These are phyloP conservation scores for Suillus bovinus DNA, from an alignment of 768 basidiomycete genomes.

Conservation along the genomic window DNA sequence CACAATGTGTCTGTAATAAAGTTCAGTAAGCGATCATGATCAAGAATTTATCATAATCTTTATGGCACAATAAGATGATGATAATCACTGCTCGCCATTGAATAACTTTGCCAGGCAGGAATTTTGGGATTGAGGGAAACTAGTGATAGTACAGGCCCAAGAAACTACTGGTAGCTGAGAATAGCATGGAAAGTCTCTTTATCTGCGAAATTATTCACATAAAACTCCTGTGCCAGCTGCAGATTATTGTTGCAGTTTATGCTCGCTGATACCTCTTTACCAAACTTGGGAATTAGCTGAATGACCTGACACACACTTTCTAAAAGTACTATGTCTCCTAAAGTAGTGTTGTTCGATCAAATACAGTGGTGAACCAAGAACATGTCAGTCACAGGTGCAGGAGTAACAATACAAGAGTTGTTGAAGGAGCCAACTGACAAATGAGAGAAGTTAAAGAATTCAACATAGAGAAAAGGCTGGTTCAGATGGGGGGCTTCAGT, in stretches of 20 bases:
- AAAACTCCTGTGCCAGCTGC: conserved; percentile 1
- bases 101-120: neutral
- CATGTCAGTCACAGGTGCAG: neutral
- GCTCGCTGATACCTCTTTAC: neutral
- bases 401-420: neutral
- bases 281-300: conserved; percentile 8
- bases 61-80: neutral
- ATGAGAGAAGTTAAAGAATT: conserved; percentile 4
- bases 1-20: neutral
- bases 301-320: neutral
- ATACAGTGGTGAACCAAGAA: neutral
- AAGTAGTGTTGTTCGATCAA: neutral
- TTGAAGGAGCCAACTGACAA: neutral
- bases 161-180: conserved; percentile 1
- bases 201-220: conserved; percentile 13
- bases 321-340: conserved; percentile 6
- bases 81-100: neutral
- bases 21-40: neutral
- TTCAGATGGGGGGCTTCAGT: neutral
- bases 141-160: neutral
- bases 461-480: conserved; percentile 2
- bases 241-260: conserved; percentile 4
- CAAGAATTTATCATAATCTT: neutral
- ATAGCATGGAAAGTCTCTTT: conserved; percentile 6
- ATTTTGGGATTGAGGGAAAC: neutral